Evolutionary conservation across 169 alveolate genomes (phyloP).

Genomic region (Eimeria zaria): DNA sequence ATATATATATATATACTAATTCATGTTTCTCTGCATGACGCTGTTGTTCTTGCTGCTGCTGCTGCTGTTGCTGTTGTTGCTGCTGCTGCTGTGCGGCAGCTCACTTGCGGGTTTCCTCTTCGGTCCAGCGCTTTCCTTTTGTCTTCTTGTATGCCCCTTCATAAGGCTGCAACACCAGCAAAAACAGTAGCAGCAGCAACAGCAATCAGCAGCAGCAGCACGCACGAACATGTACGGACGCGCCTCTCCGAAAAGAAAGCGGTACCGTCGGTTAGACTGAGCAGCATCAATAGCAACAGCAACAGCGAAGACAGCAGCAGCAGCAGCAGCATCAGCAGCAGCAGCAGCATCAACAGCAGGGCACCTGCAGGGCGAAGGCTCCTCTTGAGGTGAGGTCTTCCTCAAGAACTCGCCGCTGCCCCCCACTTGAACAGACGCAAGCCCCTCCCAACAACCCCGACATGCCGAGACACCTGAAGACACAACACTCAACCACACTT

Average conservation of each 20-base stretch:
- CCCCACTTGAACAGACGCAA: conserved; percentile 32
- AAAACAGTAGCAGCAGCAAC: conserved; percentile 1
- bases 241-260: no score
- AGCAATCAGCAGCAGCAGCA: neutral
- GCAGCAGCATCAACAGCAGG: neutral
- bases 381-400: conserved; percentile 46
- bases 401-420: conserved; percentile 51
- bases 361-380: conserved; percentile 30
- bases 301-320: no score
- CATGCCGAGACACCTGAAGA: conserved; percentile 54
- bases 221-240: neutral
- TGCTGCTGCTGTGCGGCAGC: conserved; percentile 1
- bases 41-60: neutral
- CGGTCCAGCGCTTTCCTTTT: conserved; percentile 88
- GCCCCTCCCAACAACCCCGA: conserved; percentile 30
- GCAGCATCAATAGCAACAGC: no score
- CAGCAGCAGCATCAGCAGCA: no score
- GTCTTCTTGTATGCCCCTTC: conserved; percentile 88
- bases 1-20: no score
- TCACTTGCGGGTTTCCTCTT: conserved; percentile 86
- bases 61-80: conserved; percentile 3
- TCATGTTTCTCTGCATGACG: no score
- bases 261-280: no score
- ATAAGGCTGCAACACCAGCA: conserved; percentile 76
- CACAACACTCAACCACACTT: neutral